phyloP scores from a whole-genome alignment of 371 early-diverging fungal species.

The Circinella minor region DNA sequence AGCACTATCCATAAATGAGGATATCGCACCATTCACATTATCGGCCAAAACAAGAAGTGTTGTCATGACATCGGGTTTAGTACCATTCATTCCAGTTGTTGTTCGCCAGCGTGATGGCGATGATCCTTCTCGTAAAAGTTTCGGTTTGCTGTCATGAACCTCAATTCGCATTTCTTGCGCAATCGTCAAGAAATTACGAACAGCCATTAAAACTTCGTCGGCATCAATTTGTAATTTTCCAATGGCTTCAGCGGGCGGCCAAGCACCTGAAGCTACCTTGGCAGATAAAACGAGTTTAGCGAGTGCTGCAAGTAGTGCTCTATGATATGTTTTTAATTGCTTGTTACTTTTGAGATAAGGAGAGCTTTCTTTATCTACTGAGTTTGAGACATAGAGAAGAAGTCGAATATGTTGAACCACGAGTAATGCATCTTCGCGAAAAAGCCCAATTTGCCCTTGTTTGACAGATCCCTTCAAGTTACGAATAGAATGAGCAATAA shows the following conservation, averaged over 20 bases:
- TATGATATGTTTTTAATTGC: slow-evolving; percentile 73
- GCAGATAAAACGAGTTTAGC: slow-evolving; percentile 85
- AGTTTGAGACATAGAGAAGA: slow-evolving; percentile 81
- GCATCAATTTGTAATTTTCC: slow-evolving; percentile 41
- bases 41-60: slow-evolving; percentile 35
- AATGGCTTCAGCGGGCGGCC: slow-evolving; percentile 48
- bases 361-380: slow-evolving; percentile 70
- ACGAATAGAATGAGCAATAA: slow-evolving; percentile 68
- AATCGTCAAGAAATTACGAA: slow-evolving; percentile 75
- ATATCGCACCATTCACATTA: slow-evolving; percentile 35
- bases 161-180: slow-evolving; percentile 76
- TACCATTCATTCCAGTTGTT: slow-evolving; percentile 1
- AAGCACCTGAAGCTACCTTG: slow-evolving; percentile 80
- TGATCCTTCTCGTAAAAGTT: slow-evolving; percentile 17
- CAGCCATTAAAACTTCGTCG: slow-evolving; percentile 72
- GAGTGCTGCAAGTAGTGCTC: slow-evolving; percentile 76
- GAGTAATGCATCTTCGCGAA: slow-evolving; percentile 31
- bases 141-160: slow-evolving; percentile 56
- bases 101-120: slow-evolving; percentile 22
- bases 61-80: slow-evolving; percentile 22
- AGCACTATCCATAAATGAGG: slow-evolving; percentile 38
- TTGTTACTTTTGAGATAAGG: slow-evolving; percentile 68
- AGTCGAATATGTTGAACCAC: slow-evolving; percentile 83
- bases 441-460: slow-evolving; percentile 33
- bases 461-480: slow-evolving; percentile 70